A percentile compares a stretch with the other conserved stretches of the same genome.
Conservation (phyloP, 805 yeast genomes). For the Sugiyamaella qingdaonensis region DNA sequence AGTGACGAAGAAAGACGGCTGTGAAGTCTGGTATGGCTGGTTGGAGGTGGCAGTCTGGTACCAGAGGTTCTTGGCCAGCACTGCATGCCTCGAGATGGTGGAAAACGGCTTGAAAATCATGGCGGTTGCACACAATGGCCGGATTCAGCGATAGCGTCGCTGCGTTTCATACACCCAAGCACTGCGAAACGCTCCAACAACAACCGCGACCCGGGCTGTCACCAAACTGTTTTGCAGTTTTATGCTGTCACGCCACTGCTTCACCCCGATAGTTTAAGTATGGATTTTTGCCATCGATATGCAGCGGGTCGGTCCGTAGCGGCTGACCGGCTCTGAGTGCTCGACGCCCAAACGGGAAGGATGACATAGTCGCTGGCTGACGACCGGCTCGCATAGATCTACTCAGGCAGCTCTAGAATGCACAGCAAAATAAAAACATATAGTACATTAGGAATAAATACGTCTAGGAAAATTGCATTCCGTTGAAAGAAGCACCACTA, state of each 20-base stretch:
- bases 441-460: too few relatives aligned
- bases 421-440: too few relatives aligned
- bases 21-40: slow-evolving; percentile 22
- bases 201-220: too few relatives aligned
- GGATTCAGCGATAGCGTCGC: too few relatives aligned
- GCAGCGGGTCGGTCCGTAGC: slow-evolving; percentile 1
- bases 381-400: too few relatives aligned
- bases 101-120: slow-evolving; percentile 39
- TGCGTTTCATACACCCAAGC: too few relatives aligned
- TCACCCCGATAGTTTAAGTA: not conserved
- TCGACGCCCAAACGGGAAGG: too few relatives aligned
- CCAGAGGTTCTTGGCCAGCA: slow-evolving; percentile 37
- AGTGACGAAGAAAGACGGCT: slow-evolving; percentile 38
- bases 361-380: too few relatives aligned
- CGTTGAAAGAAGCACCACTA: too few relatives aligned
- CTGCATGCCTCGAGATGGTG: slow-evolving; percentile 34
- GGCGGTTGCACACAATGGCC: not conserved
- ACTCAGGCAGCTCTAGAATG: too few relatives aligned
- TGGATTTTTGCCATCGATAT: not conserved
- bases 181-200: too few relatives aligned
- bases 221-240: not conserved
- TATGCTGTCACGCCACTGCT: not conserved
- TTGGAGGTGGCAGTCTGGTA: slow-evolving; percentile 26
- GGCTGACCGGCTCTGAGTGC: not conserved
- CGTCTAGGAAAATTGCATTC: too few relatives aligned